Evolutionary conservation across 345 rosid species (phyloP).

Genomic region (Ceriops tagal): DNA sequence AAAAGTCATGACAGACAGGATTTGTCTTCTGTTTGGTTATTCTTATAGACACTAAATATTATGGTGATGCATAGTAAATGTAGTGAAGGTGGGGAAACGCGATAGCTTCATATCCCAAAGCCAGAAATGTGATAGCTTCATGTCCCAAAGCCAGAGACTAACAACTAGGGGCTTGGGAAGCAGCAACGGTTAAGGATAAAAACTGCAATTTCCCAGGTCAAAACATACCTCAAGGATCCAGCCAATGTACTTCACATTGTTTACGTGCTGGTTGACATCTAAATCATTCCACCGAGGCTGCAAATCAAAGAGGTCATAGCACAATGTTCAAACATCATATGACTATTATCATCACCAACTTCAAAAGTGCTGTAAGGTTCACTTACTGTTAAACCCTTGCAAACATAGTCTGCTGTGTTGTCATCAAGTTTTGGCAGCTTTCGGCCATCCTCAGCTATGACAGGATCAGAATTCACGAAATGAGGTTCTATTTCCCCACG

Average conservation of each 20-base stretch:
- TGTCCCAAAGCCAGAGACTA: too few species aligned
- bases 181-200: neutral
- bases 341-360: neutral
- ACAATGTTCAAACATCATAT: neutral
- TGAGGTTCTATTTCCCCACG: conserved; percentile 79
- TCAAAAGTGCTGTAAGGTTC: neutral
- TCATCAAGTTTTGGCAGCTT: conserved; percentile 88
- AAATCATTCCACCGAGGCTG: conserved; percentile 98
- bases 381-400: conserved; percentile 83
- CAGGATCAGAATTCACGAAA: conserved; percentile 66
- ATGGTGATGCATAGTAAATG: too few species aligned
- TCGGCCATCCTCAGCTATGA: conserved; percentile 77
- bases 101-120: too few species aligned
- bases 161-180: too few species aligned
- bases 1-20: too few species aligned
- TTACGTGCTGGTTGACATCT: conserved; percentile 98
- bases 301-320: conserved; percentile 13
- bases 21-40: too few species aligned
- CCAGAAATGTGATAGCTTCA: too few species aligned
- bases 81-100: too few species aligned
- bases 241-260: conserved; percentile 95
- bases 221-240: conserved; percentile 88
- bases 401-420: conserved; percentile 65
- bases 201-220: neutral
- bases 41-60: too few species aligned